phyloP scores from a whole-genome alignment of 495 filamentous ascomycete species.

The Aspergillus steynii region DNA sequence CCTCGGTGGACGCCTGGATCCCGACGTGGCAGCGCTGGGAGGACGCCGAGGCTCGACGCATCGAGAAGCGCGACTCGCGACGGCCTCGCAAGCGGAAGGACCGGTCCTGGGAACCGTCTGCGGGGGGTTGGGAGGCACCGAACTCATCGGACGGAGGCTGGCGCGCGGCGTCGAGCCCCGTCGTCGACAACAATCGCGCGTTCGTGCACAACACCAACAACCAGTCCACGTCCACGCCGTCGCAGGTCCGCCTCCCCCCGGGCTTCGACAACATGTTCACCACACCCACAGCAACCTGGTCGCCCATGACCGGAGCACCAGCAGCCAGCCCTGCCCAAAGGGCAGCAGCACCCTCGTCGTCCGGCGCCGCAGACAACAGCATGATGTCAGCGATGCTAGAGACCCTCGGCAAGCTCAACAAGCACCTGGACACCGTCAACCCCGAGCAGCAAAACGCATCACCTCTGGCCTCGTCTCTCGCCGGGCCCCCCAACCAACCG shows the following conservation, averaged over 20 bases:
- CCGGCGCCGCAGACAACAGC: conserved; percentile 16
- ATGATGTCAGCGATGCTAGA: conserved; percentile 39
- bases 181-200: not conserved
- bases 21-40: conserved; percentile 48
- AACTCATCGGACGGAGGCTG: conserved; percentile 6
- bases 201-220: not conserved
- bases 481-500: not conserved
- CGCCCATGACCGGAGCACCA: not conserved
- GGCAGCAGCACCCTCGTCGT: conserved; percentile 6
- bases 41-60: conserved; percentile 38
- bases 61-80: conserved; percentile 44
- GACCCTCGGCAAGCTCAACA: conserved; percentile 40
- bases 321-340: not conserved
- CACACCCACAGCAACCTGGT: conserved; percentile 8
- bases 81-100: conserved; percentile 39
- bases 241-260: conserved; percentile 33
- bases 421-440: conserved; percentile 34
- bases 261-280: conserved; percentile 42
- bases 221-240: conserved; percentile 3
- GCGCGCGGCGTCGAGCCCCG: conserved; percentile 16
- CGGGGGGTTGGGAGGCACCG: conserved; percentile 15
- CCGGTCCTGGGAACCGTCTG: conserved; percentile 17
- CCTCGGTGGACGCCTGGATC: conserved; percentile 44
- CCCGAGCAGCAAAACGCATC: conserved; percentile 20
- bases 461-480: conserved; percentile 25